phyloP scores from a whole-genome alignment of 148 eudicot species.

The Rhododendron vialii region DNA sequence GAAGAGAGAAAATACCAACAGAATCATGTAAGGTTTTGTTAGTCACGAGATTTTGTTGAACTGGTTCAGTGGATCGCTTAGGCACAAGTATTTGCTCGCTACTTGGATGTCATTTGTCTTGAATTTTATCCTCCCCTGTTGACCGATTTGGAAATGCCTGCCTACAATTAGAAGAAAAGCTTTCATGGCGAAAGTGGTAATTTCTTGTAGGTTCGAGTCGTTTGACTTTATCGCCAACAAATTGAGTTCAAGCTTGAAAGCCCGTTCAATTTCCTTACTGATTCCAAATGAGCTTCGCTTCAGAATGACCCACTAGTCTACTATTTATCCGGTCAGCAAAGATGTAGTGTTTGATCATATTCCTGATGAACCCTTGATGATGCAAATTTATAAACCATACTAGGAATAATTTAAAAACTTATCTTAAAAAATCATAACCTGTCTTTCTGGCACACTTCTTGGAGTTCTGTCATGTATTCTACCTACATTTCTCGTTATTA shows the following conservation, averaged over 20 bases:
- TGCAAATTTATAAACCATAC: not conserved
- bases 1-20: conserved; percentile 58
- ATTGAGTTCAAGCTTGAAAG: not conserved
- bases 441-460: not conserved
- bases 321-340: not conserved
- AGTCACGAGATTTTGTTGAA: not conserved
- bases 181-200: not conserved
- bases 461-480: not conserved
- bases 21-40: conserved; percentile 45
- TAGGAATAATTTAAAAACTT: not conserved
- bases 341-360: not conserved
- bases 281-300: not conserved
- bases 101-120: not conserved
- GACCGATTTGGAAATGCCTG: not conserved
- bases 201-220: not conserved
- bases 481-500: not conserved
- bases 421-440: not conserved
- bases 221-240: not conserved
- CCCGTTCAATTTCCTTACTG: not conserved
- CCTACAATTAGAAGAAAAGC: not conserved
- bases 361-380: not conserved
- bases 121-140: not conserved
- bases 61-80: not conserved
- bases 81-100: not conserved
- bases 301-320: not conserved